phyloP scores from a whole-genome alignment of 352 stramenopile genomes.

The Pseudoperonospora humuli region DNA sequence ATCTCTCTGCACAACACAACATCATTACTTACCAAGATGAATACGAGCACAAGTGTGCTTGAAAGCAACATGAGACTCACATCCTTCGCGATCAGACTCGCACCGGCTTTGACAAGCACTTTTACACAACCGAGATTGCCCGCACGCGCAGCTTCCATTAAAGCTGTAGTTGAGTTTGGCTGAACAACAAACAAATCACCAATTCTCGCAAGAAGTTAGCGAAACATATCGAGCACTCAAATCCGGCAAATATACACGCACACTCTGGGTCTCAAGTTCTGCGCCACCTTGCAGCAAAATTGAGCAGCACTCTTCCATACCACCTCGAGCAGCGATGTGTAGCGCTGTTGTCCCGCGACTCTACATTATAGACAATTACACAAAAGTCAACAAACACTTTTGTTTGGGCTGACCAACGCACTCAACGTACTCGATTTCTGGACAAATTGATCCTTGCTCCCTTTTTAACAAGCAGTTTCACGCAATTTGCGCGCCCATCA shows the following conservation, averaged over 20 bases:
- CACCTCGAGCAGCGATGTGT: slow-evolving; percentile 69
- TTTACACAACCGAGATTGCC: slow-evolving; percentile 74
- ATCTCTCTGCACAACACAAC: slow-evolving; percentile 38
- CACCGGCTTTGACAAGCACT: slow-evolving; percentile 54
- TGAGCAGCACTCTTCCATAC: slow-evolving; percentile 65
- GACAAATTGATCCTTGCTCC: slow-evolving; percentile 76
- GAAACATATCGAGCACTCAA: background rate
- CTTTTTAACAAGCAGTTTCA: slow-evolving; percentile 73
- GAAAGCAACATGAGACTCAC: slow-evolving; percentile 29
- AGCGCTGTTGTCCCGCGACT: slow-evolving; percentile 76
- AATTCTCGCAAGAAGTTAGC: background rate
- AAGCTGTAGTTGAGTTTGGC: slow-evolving; percentile 79
- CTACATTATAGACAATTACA: slow-evolving; percentile 19
- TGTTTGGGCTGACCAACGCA: background rate
- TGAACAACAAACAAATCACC: slow-evolving; percentile 8
- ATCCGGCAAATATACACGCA: slow-evolving; percentile 19
- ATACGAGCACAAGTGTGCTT: background rate
- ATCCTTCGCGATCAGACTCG: slow-evolving; percentile 66
- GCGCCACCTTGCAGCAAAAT: slow-evolving; percentile 62
- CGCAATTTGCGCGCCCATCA: slow-evolving; percentile 52
- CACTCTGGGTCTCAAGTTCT: slow-evolving; percentile 68
- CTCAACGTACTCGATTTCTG: slow-evolving; percentile 55
- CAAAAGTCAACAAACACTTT: slow-evolving; percentile 7
- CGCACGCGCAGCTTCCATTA: slow-evolving; percentile 81
- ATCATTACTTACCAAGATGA: background rate